These are phyloP conservation scores for Kurtzmaniella natalensis DNA, from an alignment of 1,139 yeast genomes.

Conservation along the genomic window DNA sequence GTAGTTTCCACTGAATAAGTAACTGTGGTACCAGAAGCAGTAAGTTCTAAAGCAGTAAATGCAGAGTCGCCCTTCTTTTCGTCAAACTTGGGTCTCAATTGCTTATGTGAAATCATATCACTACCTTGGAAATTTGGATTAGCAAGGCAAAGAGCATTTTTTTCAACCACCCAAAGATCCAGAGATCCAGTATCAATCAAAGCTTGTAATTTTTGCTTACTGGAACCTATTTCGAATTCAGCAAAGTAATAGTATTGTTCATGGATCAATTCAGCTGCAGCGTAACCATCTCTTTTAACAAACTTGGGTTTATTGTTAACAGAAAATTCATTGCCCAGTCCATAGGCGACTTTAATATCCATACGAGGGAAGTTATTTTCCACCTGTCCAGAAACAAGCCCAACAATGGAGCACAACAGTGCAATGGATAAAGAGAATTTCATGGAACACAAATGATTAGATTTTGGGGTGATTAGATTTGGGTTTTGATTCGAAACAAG, in stretches of 20 bases:
- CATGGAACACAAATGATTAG: too few species aligned
- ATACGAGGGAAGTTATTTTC: neutral
- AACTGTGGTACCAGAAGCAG: neutral
- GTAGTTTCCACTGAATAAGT: constrained; percentile 4
- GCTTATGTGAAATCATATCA: neutral
- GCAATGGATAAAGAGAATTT: too few species aligned
- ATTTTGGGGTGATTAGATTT: too few species aligned
- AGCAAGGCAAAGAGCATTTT: constrained; percentile 8
- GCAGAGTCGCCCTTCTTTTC: neutral
- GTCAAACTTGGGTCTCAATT: neutral
- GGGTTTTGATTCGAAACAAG: too few species aligned
- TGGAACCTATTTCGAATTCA: constrained; percentile 31
- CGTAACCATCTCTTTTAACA: constrained; percentile 27
- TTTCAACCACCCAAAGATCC: constrained; percentile 30
- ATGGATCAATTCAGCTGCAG: constrained; percentile 38
- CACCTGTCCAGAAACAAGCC: too few species aligned
- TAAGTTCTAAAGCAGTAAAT: neutral
- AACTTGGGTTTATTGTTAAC: constrained; percentile 7
- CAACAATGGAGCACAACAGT: too few species aligned
- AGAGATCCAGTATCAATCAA: constrained; percentile 38
- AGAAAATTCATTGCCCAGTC: neutral
- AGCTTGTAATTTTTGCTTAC: constrained; percentile 25
- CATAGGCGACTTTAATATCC: neutral
- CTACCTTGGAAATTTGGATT: neutral
- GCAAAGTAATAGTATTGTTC: constrained; percentile 47